Percentiles rank a stretch among this genome's conserved stretches.
phyloP scores from a whole-genome alignment of 2,329 filamentous ascomycete genomes.

The Apiospora sp. region DNA sequence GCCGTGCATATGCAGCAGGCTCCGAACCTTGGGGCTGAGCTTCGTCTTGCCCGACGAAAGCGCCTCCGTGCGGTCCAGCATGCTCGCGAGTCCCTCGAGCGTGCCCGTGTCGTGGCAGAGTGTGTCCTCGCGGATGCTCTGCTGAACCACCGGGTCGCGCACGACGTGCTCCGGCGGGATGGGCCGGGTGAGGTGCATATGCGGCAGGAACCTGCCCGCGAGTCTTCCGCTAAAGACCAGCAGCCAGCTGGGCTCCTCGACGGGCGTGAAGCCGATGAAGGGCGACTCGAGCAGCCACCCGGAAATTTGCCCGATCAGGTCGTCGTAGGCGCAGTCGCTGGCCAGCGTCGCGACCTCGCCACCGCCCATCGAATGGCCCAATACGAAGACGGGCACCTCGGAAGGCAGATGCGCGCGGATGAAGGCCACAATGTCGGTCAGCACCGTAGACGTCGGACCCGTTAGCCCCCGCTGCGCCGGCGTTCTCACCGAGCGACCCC shows the following conservation, averaged over 20 bases:
- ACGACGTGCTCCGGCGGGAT: constrained; percentile 71
- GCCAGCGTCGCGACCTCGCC: constrained; percentile 74
- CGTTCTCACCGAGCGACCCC: constrained; percentile 76
- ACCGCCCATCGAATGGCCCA: constrained; percentile 93
- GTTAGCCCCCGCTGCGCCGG: constrained; percentile 73
- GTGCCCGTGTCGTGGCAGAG: constrained; percentile 87
- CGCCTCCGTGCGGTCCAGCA: constrained; percentile 76
- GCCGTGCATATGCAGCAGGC: constrained; percentile 79
- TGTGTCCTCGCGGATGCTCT: constrained; percentile 68
- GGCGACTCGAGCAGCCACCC: constrained; percentile 83
- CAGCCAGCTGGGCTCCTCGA: constrained; percentile 67
- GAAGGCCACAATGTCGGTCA: constrained; percentile 82
- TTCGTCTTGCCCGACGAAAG: constrained; percentile 64
- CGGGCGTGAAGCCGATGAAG: constrained; percentile 76
- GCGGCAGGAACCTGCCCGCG: constrained; percentile 72
- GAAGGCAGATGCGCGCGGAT: constrained; percentile 63
- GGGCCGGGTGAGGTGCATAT: constrained; percentile 70
- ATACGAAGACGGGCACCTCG: constrained; percentile 75
- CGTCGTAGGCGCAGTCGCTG: constrained; percentile 57
- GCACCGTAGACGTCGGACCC: constrained; percentile 75
- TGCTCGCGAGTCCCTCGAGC: constrained; percentile 77
- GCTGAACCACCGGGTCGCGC: constrained; percentile 70
- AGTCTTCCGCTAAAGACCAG: constrained; percentile 73
- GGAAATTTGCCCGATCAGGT: constrained; percentile 66
- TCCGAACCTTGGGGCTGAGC: constrained; percentile 62